Conservation (phyloP, 768 basidiomycete species). For the Galerina marginata region DNA sequence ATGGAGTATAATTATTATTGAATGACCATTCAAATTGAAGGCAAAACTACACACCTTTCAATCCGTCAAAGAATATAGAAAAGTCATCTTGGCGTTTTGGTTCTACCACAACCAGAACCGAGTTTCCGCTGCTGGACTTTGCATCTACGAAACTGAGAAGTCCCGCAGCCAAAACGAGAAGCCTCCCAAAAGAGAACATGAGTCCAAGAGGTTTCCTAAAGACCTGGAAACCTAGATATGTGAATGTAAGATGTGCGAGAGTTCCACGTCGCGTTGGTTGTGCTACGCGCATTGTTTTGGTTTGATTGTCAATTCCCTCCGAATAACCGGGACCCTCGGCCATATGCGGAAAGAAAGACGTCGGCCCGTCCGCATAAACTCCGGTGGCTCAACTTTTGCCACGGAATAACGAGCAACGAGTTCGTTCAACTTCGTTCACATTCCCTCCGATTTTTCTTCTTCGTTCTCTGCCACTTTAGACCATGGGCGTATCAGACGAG, state of each 20-base stretch:
- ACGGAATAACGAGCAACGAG: conserved; percentile 17
- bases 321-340: conserved; percentile 20
- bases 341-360: not conserved
- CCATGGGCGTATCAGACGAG: conserved; percentile 75
- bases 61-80: conserved; percentile 79
- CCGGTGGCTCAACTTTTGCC: conserved; percentile 33
- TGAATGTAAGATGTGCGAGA: conserved; percentile 18
- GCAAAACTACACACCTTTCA: conserved; percentile 60
- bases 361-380: conserved; percentile 32
- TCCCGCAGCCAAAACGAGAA: conserved; percentile 39
- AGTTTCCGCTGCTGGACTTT: conserved; percentile 80
- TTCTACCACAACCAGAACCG: conserved; percentile 87
- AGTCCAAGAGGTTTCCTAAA: conserved; percentile 13
- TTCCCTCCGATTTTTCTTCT: conserved; percentile 14
- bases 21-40: not conserved
- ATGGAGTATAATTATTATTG: conserved; percentile 10
- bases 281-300: conserved; percentile 27
- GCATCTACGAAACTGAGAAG: conserved; percentile 46
- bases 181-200: conserved; percentile 45
- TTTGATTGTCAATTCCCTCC: conserved; percentile 21
- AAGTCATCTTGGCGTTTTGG: conserved; percentile 72
- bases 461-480: conserved; percentile 22
- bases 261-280: conserved; percentile 35
- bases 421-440: conserved; percentile 12
- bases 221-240: conserved; percentile 14